A percentile compares a stretch with the other conserved stretches of the same genome.
Evolutionary conservation across 371 early-diverging fungal species (phyloP).

Genomic region (Dichotomocladium elegans): DNA sequence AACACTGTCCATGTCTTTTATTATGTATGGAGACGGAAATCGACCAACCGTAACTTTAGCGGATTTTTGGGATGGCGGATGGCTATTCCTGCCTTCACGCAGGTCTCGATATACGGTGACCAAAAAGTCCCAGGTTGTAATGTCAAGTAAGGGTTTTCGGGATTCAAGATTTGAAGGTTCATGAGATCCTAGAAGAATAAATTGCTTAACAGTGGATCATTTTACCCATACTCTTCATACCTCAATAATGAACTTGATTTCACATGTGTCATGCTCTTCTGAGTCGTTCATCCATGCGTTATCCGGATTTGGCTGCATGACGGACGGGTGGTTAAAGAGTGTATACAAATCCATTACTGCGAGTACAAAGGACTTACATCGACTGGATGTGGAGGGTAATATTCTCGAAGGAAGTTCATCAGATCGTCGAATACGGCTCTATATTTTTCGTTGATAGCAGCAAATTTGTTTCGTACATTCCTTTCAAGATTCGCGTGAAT

Average conservation of each 20-base stretch:
- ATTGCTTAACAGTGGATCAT: background rate
- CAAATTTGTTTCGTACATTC: conserved; percentile 3
- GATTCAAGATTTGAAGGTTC: conserved; percentile 43
- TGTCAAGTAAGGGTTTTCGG: conserved; percentile 44
- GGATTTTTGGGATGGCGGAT: conserved; percentile 53
- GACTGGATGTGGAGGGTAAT: conserved; percentile 42
- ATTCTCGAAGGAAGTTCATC: conserved; percentile 36
- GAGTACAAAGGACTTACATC: conserved; percentile 23
- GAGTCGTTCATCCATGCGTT: background rate
- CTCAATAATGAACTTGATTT: conserved; percentile 30
- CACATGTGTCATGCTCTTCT: conserved; percentile 21
- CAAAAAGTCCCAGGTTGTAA: conserved; percentile 44
- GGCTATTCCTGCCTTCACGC: conserved; percentile 51
- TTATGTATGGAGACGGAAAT: too few species aligned
- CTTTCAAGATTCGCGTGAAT: background rate
- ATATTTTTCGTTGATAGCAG: conserved; percentile 7
- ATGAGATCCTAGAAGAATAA: conserved; percentile 41
- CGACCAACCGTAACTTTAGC: conserved; percentile 35
- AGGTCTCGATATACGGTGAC: conserved; percentile 54
- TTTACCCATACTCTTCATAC: conserved; percentile 6
- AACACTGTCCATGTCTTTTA: too few species aligned
- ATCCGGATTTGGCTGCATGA: background rate
- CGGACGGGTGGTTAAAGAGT: background rate
- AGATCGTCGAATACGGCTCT: conserved; percentile 34
- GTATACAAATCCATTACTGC: background rate